phyloP scores from a whole-genome alignment of 1,284 basidiomycete species.

The Coriolopsis trogii region DNA sequence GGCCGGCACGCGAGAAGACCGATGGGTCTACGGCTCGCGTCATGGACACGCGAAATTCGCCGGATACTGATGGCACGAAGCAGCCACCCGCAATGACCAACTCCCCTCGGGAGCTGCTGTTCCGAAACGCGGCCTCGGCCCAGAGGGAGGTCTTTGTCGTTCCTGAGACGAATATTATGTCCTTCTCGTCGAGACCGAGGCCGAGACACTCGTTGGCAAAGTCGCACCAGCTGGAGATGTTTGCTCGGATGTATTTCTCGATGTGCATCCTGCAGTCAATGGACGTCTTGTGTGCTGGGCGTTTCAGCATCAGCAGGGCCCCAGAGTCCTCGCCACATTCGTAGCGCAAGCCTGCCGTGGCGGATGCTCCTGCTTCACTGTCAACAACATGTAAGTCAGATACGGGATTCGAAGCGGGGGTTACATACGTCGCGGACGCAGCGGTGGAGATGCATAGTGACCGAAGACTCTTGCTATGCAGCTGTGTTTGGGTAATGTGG shows the following conservation, averaged over 20 bases:
- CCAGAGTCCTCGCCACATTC: conserved; percentile 5
- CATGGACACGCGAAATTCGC: conserved; percentile 1
- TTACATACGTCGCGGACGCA: background rate
- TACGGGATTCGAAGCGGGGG: background rate
- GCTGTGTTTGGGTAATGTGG: conserved; percentile 1
- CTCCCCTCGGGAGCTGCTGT: background rate
- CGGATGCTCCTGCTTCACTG: background rate
- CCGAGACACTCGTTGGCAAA: conserved; percentile 1
- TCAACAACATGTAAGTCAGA: background rate
- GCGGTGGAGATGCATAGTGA: background rate
- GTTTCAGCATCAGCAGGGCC: conserved; percentile 8
- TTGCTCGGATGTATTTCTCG: background rate
- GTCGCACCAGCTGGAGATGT: conserved; percentile 3
- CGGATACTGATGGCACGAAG: background rate
- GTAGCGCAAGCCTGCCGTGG: background rate
- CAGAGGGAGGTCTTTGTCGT: conserved; percentile 20
- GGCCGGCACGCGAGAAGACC: background rate
- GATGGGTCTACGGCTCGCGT: background rate
- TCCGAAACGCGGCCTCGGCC: conserved; percentile 11
- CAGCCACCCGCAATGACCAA: background rate
- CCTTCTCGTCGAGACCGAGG: conserved; percentile 7
- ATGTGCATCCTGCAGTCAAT: background rate
- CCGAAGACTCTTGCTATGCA: conserved; percentile 10
- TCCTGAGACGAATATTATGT: conserved; percentile 22
- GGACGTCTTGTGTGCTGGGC: background rate